Base-by-base conservation (phyloP, 2,329 filamentous ascomycete species). In the Pochonia chlamydosporia region DNA sequence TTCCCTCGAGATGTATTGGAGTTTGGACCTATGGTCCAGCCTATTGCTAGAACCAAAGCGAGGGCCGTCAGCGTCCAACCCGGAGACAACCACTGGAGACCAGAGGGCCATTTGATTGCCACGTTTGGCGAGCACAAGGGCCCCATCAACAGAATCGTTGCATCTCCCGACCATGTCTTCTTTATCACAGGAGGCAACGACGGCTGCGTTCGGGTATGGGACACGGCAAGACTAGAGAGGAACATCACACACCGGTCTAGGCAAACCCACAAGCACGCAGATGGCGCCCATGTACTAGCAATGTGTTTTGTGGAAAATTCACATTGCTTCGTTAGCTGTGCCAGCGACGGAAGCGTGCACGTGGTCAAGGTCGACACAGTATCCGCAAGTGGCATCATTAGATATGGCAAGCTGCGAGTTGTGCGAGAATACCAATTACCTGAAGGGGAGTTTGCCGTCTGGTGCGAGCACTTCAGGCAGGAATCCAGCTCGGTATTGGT, bases 121-220 rank as follows among this genome's bases (percentile, higher is more conserved):
- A 89, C 89, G 1, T 90, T 97, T 59, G 82, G 87, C 1, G 93
- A 99, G 63, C 93, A 99, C 61, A 83, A 76, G 24, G 89, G 82
- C 1, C 80, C 88, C 7, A 81, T 97, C 53, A 96, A 87, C 59
- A 82, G 91, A 9, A 81, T 97, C 10, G 74, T 87, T 2, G 81
- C 89, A 7, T 85, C 93, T 2, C 89, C 92, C 1, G 93, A 99
- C 60, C 92, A 99, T 63, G 72, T 84, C 4, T 99, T 99, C 69
- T 99, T 99, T 65, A 78, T 96, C 48, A 97, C 93, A 1, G 92
- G 84, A 6, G 92, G 91, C 9, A 89, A 96, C 59, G 93, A 99
- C 65, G 89, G 93, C 3, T 82, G 80, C 6, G 88, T 96, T 48
- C 95, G 89, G 60, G 78, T 99, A 5, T 99, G 93, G 93, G 93